A percentile compares a stretch with the other conserved stretches of the same genome.
phyloP scores from a whole-genome alignment of 805 yeast genomes.

The Lipomyces spencermartinsiae region DNA sequence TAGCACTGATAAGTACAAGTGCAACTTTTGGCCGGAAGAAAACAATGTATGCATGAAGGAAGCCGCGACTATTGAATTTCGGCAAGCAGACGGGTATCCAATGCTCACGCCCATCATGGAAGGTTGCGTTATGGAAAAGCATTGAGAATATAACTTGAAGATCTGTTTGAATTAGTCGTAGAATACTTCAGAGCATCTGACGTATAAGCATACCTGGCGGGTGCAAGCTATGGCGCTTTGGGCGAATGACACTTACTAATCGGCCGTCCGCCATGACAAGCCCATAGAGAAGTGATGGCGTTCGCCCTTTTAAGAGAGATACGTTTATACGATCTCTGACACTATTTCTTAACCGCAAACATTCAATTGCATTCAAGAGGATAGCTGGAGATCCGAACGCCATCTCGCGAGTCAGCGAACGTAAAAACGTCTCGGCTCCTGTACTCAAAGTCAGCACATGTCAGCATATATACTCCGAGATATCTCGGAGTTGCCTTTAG shows the following conservation, averaged over 20 bases:
- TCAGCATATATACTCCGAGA: not conserved
- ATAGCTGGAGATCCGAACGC: constrained; percentile 63
- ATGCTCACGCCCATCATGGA: constrained; percentile 65
- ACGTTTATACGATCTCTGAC: constrained; percentile 64
- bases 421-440: constrained; percentile 75
- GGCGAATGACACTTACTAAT: constrained; percentile 73
- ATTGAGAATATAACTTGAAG: constrained; percentile 74
- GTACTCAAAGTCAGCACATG: not conserved
- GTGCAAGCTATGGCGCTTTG: constrained; percentile 75
- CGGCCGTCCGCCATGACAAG: constrained; percentile 69
- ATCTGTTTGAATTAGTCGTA: constrained; percentile 51
- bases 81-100: constrained; percentile 97
- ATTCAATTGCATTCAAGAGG: constrained; percentile 68
- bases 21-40: constrained; percentile 55
- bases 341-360: constrained; percentile 63
- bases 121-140: constrained; percentile 64
- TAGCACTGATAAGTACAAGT: constrained; percentile 65
- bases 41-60: constrained; percentile 79
- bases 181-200: not conserved
- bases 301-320: constrained; percentile 56
- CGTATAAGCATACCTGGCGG: constrained; percentile 54
- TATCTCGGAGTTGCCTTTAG: not conserved
- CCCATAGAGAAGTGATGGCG: constrained; percentile 73
- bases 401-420: constrained; percentile 63
- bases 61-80: constrained; percentile 86